These are phyloP conservation scores for Fusarium buxicola DNA, from an alignment of 2,329 filamentous ascomycete genomes.

Conservation along the genomic window DNA sequence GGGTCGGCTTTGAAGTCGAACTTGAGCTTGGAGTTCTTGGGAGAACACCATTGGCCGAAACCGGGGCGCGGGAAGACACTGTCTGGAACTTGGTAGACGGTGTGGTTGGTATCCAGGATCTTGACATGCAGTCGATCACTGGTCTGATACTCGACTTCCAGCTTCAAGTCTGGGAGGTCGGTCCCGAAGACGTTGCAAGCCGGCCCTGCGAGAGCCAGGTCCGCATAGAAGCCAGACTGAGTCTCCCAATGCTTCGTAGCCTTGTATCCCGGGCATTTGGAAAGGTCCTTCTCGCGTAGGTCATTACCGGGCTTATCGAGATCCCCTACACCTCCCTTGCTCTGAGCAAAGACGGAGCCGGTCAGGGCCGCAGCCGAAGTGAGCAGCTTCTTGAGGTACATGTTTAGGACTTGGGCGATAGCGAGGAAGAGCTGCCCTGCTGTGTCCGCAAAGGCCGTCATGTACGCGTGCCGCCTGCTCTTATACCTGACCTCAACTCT, in stretches of 20 bases:
- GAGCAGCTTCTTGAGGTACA: conserved; percentile 37
- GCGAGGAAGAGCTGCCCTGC: conserved; percentile 8
- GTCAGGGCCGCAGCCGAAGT: conserved; percentile 20
- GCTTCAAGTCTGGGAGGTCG: conserved; percentile 73
- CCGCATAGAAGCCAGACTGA: conserved; percentile 71
- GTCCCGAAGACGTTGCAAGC: conserved; percentile 83
- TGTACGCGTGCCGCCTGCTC: neutral
- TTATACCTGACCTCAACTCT: conserved; percentile 25
- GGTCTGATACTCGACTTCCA: conserved; percentile 66
- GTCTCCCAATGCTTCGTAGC: conserved; percentile 69
- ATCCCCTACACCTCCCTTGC: conserved; percentile 33
- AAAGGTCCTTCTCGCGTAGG: conserved; percentile 38
- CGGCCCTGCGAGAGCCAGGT: conserved; percentile 74
- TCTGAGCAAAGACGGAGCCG: conserved; percentile 34
- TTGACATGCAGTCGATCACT: conserved; percentile 74
- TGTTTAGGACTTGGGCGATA: conserved; percentile 4
- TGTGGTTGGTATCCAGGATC: conserved; percentile 76
- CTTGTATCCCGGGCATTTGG: conserved; percentile 73
- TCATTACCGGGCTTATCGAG: conserved; percentile 34
- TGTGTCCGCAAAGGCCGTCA: neutral
- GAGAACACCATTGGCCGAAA: conserved; percentile 36
- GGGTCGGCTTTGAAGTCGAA: conserved; percentile 61
- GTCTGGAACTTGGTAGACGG: conserved; percentile 80
- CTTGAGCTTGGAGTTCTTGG: conserved; percentile 57
- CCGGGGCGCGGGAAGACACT: conserved; percentile 70